Evolutionary conservation across 768 basidiomycete species (phyloP).

Genomic region (Leccinellum rugosiceps): DNA sequence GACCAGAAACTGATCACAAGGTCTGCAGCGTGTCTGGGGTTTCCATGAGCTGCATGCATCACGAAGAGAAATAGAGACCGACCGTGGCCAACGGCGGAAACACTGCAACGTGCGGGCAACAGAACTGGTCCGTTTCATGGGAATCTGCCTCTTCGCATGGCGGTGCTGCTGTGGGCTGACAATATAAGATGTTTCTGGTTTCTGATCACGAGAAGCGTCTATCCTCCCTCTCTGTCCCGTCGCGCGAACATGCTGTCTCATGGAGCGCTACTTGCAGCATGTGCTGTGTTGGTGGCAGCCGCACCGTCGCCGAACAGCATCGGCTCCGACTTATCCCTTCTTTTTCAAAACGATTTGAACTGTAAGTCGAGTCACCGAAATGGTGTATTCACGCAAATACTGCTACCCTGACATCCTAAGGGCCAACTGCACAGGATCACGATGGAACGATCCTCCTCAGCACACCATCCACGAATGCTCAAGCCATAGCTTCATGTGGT

Average conservation of each 20-base stretch:
- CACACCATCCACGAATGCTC: neutral
- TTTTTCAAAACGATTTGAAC: constrained; percentile 12
- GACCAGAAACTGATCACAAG: neutral
- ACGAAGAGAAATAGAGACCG: neutral
- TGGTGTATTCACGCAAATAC: neutral
- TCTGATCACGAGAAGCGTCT: neutral
- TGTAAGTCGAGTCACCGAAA: constrained; percentile 1
- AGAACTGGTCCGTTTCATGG: too few relatives aligned
- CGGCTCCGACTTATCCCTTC: constrained; percentile 5
- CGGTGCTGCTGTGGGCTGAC: too few relatives aligned
- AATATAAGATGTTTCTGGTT: neutral
- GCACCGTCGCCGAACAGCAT: constrained; percentile 2
- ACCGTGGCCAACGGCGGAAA: too few relatives aligned
- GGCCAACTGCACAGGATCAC: constrained; percentile 7
- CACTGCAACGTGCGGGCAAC: too few relatives aligned
- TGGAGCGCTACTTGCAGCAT: neutral
- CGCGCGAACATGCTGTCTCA: neutral
- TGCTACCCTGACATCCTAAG: neutral
- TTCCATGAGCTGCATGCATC: neutral
- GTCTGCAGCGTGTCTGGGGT: neutral
- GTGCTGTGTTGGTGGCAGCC: neutral
- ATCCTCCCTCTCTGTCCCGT: neutral
- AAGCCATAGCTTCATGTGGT: constrained; percentile 4
- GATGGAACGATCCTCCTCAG: constrained; percentile 5
- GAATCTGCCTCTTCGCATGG: too few relatives aligned